A percentile compares a stretch with the other conserved stretches of the same genome.
Conservation (phyloP, 169 alveolate species). For the Plasmodium sp. region DNA sequence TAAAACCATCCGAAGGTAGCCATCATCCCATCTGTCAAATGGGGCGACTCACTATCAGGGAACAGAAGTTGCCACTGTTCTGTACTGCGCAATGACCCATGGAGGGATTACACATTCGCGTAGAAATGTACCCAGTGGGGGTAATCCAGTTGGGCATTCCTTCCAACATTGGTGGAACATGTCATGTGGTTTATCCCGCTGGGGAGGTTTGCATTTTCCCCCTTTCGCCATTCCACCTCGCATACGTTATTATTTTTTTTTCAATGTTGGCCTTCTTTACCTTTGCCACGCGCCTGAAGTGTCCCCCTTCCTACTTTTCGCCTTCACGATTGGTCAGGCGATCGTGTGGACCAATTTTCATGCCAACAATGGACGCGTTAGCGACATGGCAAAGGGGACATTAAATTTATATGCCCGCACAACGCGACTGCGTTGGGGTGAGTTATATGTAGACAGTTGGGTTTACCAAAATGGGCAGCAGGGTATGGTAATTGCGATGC, state of each 20-base stretch:
- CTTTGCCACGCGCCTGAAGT: neutral
- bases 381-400: neutral
- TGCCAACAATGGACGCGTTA: neutral
- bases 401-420: neutral
- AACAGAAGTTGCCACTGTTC: neutral
- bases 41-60: neutral
- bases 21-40: neutral
- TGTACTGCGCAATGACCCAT: neutral
- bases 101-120: neutral
- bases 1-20: neutral
- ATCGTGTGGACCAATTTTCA: neutral
- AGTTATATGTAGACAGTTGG: neutral
- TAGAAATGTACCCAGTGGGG: neutral
- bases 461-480: neutral
- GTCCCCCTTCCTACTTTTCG: neutral
- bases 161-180: neutral
- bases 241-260: neutral
- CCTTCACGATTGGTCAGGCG: neutral
- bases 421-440: neutral
- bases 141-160: neutral
- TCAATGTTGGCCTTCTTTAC: neutral
- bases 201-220: neutral
- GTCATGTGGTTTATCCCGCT: neutral
- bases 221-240: neutral
- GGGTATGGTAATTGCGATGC: neutral